Base-by-base conservation (phyloP, 2,329 filamentous ascomycete species). In the Didymella lethalis region DNA sequence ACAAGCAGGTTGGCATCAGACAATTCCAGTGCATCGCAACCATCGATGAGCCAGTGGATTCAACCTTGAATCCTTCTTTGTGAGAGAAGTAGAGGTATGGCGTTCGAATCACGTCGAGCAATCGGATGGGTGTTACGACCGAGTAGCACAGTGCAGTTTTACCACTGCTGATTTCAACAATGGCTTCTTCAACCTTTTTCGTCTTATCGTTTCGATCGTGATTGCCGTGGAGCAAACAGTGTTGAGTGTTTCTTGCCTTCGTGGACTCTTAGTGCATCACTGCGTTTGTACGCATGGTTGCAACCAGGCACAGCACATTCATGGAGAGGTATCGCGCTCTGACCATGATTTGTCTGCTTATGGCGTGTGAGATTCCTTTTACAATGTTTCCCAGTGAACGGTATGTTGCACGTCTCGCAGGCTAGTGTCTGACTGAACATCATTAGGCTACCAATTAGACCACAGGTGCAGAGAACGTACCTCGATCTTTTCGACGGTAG, bases 321-420 rank as follows among this genome's bases (percentile, higher is more conserved):
- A n/a, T 43, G 20, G 2, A 6, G 7, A 7, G 7, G 7, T 14
- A 14, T 10, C 18, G 26, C 26, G 4, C 31, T 26, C 20, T 31
- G 34, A 14, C 14, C 23, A 23, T 54, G 51, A 7, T 25, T 3
- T 3, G 26, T n/a, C 20, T 43, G 26, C 26, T 1, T 32, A 26
- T 54, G 51, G 5, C 51, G 34, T 18, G 11, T 18, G 5, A 54
- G n/a, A 10, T 54, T 54, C 0, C 51, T 26, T 43, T 18, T 54
- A 7, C 44, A n/a, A 16, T 20, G 43, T 0, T 26, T 14, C 12
- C 51, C 51, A 1, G 7, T 48, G 28, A 48, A 54, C 2, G 18
- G 0, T 18, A 0, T 7, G n/a, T 32, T 14, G 18, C 51, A 54
- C 2, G 3, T 14, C 3, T 12, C 12, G 12, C 51, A 48, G 4